Conservation (phyloP, 23 red algal genomes). For the Agarophyton chilense region DNA sequence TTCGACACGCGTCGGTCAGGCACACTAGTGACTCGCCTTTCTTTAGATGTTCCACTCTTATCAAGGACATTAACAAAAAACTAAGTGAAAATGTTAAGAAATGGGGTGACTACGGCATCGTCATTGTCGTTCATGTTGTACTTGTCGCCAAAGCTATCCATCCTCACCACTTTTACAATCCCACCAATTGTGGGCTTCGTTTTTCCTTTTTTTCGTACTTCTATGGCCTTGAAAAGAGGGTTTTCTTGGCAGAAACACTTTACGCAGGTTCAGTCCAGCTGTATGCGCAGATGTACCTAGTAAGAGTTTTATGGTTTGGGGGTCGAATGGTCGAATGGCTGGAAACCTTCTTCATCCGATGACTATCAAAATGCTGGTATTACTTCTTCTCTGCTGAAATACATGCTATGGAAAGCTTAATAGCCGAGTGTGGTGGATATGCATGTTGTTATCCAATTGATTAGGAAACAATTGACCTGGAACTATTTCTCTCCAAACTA, state of each 20-base stretch:
- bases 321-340: slow-evolving; percentile 89
- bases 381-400: no score
- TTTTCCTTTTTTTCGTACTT: slow-evolving; percentile 68
- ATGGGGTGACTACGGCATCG: slow-evolving; percentile 69
- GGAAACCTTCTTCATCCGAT: slow-evolving; percentile 57
- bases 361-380: slow-evolving; percentile 84
- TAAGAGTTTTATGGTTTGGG: slow-evolving; percentile 90
- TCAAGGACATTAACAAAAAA: slow-evolving; percentile 91
- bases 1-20: no score
- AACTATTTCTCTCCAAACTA: no score
- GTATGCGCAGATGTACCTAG: slow-evolving; percentile 78
- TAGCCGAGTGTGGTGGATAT: no score
- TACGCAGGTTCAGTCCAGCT: slow-evolving; percentile 85
- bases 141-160: slow-evolving; percentile 86
- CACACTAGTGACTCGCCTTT: slow-evolving; percentile 97
- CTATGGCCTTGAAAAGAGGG: slow-evolving; percentile 77
- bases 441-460: no score
- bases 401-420: no score
- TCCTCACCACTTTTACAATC: slow-evolving; percentile 76
- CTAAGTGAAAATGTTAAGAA: slow-evolving; percentile 74
- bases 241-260: slow-evolving; percentile 79
- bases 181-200: slow-evolving; percentile 75
- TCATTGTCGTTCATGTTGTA: slow-evolving; percentile 79
- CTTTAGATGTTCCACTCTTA: slow-evolving; percentile 81
- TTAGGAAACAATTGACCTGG: no score